These are phyloP conservation scores for Symbiodinium natans DNA, from an alignment of 73 alveolate genomes.

Conservation along the genomic window DNA sequence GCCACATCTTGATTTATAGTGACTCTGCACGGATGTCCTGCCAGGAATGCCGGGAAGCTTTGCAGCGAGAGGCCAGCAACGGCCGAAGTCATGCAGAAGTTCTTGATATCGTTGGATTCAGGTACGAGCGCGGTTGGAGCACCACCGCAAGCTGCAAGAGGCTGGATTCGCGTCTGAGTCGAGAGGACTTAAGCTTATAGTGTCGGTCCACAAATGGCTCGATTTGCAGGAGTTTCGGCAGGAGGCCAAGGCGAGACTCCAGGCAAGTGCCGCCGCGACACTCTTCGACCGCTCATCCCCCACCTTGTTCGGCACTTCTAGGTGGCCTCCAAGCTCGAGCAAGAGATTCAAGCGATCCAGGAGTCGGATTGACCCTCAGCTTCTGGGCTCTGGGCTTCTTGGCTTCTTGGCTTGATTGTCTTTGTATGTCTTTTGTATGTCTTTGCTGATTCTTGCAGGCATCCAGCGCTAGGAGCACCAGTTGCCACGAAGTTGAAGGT, in stretches of 20 bases:
- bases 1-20: no score
- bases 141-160: constrained; percentile 75
- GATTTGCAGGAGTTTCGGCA: constrained; percentile 27
- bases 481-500: not conserved
- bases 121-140: constrained; percentile 87
- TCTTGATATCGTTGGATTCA: not conserved
- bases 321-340: not conserved
- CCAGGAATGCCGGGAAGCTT: constrained; percentile 8
- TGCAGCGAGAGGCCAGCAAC: constrained; percentile 8
- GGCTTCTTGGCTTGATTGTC: not conserved
- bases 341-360: not conserved
- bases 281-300: no score
- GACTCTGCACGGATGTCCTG: no score
- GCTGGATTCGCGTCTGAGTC: not conserved
- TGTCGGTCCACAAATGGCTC: not conserved
- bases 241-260: constrained; percentile 31
- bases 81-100: not conserved
- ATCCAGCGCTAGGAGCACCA: not conserved
- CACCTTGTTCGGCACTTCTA: no score
- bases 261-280: no score
- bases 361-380: not conserved
- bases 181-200: no score
- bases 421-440: not conserved
- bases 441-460: not conserved
- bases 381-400: no score